phyloP scores from a whole-genome alignment of 1,139 yeast species.

The Magnusiomyces fungicola region DNA sequence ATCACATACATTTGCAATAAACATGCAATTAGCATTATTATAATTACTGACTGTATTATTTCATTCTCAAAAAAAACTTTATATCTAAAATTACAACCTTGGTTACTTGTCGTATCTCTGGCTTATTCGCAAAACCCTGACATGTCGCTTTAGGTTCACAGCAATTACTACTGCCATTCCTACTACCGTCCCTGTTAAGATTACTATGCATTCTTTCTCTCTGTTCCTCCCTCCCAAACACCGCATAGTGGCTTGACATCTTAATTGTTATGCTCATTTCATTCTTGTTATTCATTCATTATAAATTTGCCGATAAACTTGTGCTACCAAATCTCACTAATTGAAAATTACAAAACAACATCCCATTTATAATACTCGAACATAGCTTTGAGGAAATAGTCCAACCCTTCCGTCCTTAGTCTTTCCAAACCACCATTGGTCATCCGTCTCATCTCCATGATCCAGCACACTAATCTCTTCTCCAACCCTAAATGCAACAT shows the following conservation, averaged over 20 bases:
- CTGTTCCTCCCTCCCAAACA: not conserved
- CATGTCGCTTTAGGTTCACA: no score
- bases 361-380: conserved; percentile 21
- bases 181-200: not conserved
- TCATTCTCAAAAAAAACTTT: no score
- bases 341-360: not conserved
- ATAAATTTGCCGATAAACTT: not conserved
- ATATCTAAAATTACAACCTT: no score
- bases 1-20: no score
- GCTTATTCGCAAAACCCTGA: no score
- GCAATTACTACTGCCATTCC: no score
- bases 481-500: conserved; percentile 44
- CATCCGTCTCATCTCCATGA: conserved; percentile 33
- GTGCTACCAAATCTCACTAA: not conserved
- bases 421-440: conserved; percentile 59
- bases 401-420: conserved; percentile 41
- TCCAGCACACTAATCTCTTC: conserved; percentile 43
- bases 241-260: not conserved
- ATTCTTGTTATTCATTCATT: not conserved
- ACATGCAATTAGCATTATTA: no score
- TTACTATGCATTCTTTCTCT: not conserved
- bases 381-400: conserved; percentile 51
- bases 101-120: no score
- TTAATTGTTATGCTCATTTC: not conserved
- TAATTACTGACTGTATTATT: no score